Evolutionary conservation across 2,329 filamentous ascomycete species (phyloP).

Genomic region (Fusarium sp.): DNA sequence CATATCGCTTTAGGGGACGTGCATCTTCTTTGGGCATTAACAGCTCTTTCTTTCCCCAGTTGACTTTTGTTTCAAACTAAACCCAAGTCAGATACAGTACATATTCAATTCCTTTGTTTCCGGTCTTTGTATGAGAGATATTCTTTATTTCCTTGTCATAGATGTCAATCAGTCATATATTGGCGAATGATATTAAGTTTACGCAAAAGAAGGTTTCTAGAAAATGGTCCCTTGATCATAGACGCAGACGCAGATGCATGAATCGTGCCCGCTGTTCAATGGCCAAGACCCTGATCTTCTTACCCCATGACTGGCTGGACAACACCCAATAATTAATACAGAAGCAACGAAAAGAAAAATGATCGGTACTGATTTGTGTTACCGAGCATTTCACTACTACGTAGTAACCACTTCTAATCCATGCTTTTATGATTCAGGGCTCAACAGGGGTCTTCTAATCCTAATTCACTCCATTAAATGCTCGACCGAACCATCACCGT

Average conservation of each 20-base stretch:
- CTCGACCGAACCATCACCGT: neutral
- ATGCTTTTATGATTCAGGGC: constrained; percentile 33
- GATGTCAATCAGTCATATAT: too few species aligned
- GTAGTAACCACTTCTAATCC: constrained; percentile 9
- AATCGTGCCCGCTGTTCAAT: constrained; percentile 5
- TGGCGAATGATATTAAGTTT: neutral
- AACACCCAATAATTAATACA: neutral
- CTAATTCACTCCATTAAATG: neutral
- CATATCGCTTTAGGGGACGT: constrained; percentile 16
- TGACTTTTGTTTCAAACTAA: constrained; percentile 47
- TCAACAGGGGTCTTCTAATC: constrained; percentile 30
- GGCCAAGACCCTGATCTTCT: constrained; percentile 19
- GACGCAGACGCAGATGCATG: constrained; percentile 10
- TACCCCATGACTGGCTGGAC: neutral
- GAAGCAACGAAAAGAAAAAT: constrained; percentile 5
- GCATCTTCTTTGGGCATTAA: constrained; percentile 38
- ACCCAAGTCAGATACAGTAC: constrained; percentile 12
- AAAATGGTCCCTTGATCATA: constrained; percentile 2
- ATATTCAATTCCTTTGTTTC: neutral
- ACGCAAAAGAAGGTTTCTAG: constrained; percentile 17
- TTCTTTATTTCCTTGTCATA: neutral
- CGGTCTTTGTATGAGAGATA: neutral
- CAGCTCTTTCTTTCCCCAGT: constrained; percentile 7
- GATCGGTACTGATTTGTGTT: constrained; percentile 3
- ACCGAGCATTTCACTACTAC: constrained; percentile 29